Base-by-base conservation (phyloP, 2,329 filamentous ascomycete genomes). In the Colletotrichum siamense region DNA sequence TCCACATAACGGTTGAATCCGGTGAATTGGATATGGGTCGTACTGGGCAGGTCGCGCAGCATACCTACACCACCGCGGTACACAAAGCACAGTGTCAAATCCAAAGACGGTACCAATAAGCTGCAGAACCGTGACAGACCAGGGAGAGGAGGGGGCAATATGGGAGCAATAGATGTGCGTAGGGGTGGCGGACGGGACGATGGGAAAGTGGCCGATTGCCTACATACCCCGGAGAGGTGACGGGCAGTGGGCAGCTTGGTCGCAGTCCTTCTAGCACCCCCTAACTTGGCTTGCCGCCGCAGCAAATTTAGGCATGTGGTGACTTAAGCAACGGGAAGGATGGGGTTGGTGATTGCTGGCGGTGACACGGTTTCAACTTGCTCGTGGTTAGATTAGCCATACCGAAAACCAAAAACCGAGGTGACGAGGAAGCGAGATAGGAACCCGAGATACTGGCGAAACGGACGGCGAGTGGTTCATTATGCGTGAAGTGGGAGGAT, bases 1-100 rank as follows among this genome's bases (percentile, higher is more conserved):
- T 57, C 71, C 71, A 74, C 66, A 70, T 74, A 67, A 59, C 71
- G 66, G 67, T 39, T 59, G 44, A 74, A 71, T 57, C 71, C 66
- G 59, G 44, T 39, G 59, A 26, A 44, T 57, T 59, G 71, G 71
- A 44, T 74, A 70, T 70, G 26, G 44, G 49, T 66, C 8, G 34
- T 16, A 63, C 16, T 63, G 61, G 32, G 16, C 61, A 63, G 61
- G 30, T 32, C 30, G 34, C 34, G 30, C 28, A 7, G 61, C 18
- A 18, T 61, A 28, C 28, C 61, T 36, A 18, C 32, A 32, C 61
- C 61, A 32, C 13, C 32, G 15, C 24, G 63, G 18, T 28, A 57
- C 22, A 39, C 8, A 7, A 24, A 57, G 49, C 39, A 44, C 39
- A n/a, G 39, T 9, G 39, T 9, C 16, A n/a, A 10, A 44, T 44